Evolutionary conservation across 345 rosid species (phyloP).

Genomic region (Diplotaxis tenuifolia): DNA sequence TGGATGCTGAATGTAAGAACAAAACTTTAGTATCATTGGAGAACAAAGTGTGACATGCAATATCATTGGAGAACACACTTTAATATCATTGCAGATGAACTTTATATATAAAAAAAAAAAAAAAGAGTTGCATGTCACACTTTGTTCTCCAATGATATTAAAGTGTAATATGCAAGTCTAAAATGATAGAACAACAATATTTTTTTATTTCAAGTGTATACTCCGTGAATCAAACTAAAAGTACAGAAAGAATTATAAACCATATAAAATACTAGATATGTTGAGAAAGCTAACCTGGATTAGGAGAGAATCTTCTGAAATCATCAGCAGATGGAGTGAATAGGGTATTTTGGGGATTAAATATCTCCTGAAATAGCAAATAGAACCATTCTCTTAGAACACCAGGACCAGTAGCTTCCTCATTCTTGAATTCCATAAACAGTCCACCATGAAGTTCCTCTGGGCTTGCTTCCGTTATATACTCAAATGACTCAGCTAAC

Average conservation of each 20-base stretch:
- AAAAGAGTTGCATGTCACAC: too few relatives aligned
- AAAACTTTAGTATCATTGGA: constrained; percentile 7
- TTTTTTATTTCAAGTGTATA: neutral
- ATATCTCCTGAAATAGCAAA: constrained; percentile 78
- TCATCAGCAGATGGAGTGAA: constrained; percentile 80
- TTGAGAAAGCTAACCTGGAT: constrained; percentile 57
- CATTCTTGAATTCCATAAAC: constrained; percentile 90
- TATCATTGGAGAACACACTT: too few relatives aligned
- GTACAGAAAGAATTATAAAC: neutral
- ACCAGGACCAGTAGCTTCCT: constrained; percentile 99
- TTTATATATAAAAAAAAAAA: too few relatives aligned
- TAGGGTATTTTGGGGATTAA: constrained; percentile 64
- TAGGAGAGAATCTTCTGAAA: constrained; percentile 84
- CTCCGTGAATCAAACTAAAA: neutral
- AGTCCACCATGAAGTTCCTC: constrained; percentile 68
- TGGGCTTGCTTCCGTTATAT: constrained; percentile 60
- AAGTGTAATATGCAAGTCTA: neutral
- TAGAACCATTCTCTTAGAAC: constrained; percentile 91
- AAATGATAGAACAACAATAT: too few relatives aligned
- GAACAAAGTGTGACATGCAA: constrained; percentile 3
- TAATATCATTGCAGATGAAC: too few relatives aligned
- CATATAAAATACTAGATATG: neutral
- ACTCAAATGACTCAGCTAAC: constrained; percentile 83
- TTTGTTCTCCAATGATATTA: too few relatives aligned
- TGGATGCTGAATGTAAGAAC: constrained; percentile 66